These are phyloP conservation scores for Sphagnum magellanicum DNA, from an alignment of 228 moss, liverwort and hornwort genomes.

Conservation along the genomic window DNA sequence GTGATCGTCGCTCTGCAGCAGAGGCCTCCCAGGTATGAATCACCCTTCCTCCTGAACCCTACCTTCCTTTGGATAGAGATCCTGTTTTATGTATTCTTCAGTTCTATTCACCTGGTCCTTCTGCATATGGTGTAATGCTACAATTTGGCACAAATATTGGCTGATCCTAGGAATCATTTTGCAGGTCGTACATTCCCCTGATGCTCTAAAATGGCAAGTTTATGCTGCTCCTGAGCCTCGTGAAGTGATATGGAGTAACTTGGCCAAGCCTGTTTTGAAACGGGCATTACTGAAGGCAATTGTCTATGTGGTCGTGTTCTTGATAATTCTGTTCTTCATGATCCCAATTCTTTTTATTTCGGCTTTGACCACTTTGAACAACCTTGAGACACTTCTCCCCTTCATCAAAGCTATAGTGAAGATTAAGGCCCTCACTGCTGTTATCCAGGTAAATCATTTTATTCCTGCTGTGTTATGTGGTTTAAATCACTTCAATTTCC, in stretches of 20 bases:
- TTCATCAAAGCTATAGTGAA: constrained; percentile 2
- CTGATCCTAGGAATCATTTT: neutral
- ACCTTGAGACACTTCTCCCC: neutral
- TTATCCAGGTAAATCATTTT: constrained; percentile 1
- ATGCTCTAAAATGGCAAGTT: neutral
- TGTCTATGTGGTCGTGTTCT: neutral
- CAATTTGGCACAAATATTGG: neutral
- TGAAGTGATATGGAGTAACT: constrained; percentile 1
- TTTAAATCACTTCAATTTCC: neutral
- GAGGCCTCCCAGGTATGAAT: neutral
- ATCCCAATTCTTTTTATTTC: neutral
- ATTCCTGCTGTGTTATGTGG: neutral
- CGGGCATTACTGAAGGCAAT: neutral
- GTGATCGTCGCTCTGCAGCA: neutral
- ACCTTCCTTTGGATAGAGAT: neutral
- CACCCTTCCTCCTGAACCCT: neutral
- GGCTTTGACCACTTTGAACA: neutral
- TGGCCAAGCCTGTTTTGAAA: neutral
- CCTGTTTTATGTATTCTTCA: neutral
- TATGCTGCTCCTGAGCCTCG: neutral
- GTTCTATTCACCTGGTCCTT: neutral
- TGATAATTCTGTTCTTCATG: neutral
- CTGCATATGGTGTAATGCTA: neutral
- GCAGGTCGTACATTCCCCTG: neutral
- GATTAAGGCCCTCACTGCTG: neutral